Base-by-base conservation (phyloP, 768 basidiomycete species). In the Cystobasidium ongulense region DNA sequence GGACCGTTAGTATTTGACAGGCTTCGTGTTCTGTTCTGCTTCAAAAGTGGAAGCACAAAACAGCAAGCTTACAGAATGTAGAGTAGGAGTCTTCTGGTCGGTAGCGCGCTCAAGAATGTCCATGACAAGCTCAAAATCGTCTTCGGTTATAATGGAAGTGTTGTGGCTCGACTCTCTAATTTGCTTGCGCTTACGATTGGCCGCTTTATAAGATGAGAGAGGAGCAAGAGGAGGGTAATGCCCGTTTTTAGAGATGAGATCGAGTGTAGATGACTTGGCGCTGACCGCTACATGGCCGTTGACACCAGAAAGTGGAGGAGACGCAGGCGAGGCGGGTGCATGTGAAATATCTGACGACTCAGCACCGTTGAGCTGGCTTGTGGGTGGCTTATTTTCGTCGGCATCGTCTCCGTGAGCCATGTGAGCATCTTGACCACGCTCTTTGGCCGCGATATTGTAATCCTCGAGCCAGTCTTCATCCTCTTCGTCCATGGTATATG, bases 81-180 rank as follows among this genome's bases (percentile, higher is more conserved):
- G 84, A 81, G 88, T 92, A 75, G 92, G 92, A 0, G 89, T 88
- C 80, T 88, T 90, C 78, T 92, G 90, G 76, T 94, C 90, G 0
- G 93, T 91, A 53, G 89, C 85, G 79, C 89, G 90, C 84, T 99
- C 96, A 78, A 95, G 88, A 61, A 98, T 80, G 25, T 91, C 91
- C 92, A 97, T 95, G 72, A 95, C 87, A 75, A 93, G 85, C 81
- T 99, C 96, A 75, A 98, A 95, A 78, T 92, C 89, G 77, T 96
- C 92, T 79, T 96, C 94, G 1, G 87, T 84, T 73, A 98, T 89
- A 67, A 84, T 81, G 39, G 72, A 23, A 27, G 31, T 18, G 21
- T 82, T 81, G 81, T 91, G 92, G 29, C 88, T 85, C 78, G 88
- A 89, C 53, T 86, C 83, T 66, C 82, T 82, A 77, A 43, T 17